phyloP scores from a whole-genome alignment of 2,329 filamentous ascomycete genomes.

The Trichoderma koningiopsis region DNA sequence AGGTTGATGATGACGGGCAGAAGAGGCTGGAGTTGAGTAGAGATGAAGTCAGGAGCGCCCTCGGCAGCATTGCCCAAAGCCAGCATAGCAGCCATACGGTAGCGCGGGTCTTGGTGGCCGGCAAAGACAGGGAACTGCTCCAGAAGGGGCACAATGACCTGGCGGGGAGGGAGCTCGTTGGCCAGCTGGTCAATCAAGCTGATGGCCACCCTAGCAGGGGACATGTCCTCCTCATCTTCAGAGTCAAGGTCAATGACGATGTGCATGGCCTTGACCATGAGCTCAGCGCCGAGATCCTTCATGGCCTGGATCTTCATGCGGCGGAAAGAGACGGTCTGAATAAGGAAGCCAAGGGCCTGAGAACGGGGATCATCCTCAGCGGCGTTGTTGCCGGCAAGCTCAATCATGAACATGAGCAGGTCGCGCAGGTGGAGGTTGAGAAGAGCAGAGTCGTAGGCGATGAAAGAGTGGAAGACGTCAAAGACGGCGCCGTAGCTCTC shows the following conservation, averaged over 20 bases:
- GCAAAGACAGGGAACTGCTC: constrained; percentile 84
- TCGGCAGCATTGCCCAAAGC: constrained; percentile 93
- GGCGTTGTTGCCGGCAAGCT: constrained; percentile 74
- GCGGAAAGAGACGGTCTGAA: constrained; percentile 87
- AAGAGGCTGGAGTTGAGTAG: constrained; percentile 84
- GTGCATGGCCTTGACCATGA: constrained; percentile 85
- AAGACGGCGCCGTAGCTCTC: constrained; percentile 89
- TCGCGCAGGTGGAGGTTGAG: constrained; percentile 86
- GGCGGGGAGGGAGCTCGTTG: constrained; percentile 84
- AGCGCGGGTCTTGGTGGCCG: constrained; percentile 70
- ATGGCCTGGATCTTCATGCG: constrained; percentile 95
- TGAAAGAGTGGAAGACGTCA: constrained; percentile 93
- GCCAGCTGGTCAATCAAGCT: constrained; percentile 87
- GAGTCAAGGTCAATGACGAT: constrained; percentile 88
- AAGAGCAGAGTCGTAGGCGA: constrained; percentile 85
- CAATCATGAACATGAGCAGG: constrained; percentile 90
- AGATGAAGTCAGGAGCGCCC: constrained; percentile 95
- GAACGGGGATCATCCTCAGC: constrained; percentile 83
- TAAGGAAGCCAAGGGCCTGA: constrained; percentile 90
- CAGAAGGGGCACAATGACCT: constrained; percentile 90
- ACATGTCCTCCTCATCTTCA: constrained; percentile 74
- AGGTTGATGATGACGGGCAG: constrained; percentile 83
- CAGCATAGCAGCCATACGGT: constrained; percentile 87
- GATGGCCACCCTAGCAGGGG: constrained; percentile 81
- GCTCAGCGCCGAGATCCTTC: constrained; percentile 77